Conservation (phyloP, 148 eudicot genomes). For the Polygonum maritimum region DNA sequence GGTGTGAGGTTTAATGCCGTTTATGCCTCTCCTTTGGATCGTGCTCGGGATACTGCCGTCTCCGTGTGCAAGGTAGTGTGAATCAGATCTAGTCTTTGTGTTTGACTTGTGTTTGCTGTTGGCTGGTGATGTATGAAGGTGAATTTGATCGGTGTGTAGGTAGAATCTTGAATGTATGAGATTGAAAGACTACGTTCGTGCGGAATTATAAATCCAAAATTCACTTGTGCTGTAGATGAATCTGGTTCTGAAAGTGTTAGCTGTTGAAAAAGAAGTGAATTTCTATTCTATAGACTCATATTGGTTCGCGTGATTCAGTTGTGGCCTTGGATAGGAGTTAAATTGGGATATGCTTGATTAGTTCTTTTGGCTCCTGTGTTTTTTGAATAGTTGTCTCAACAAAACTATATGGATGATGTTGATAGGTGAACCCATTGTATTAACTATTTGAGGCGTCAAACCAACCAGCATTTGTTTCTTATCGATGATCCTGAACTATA, state of each 20-base stretch:
- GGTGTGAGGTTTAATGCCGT: conserved; percentile 73
- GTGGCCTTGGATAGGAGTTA: not conserved
- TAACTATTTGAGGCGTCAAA: too few relatives aligned
- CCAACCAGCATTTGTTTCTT: too few relatives aligned
- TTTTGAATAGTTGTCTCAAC: too few relatives aligned
- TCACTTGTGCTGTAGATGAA: not conserved
- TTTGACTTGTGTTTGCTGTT: not conserved
- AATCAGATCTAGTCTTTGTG: too few relatives aligned
- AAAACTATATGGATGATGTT: too few relatives aligned
- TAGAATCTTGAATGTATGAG: not conserved
- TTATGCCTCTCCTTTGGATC: conserved; percentile 84
- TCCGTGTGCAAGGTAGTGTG: conserved; percentile 66
- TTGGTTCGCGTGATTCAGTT: not conserved
- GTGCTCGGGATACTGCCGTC: conserved; percentile 68
- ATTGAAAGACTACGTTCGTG: too few relatives aligned
- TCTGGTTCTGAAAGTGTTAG: too few relatives aligned
- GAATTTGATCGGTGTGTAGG: not conserved
- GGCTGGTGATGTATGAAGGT: not conserved
- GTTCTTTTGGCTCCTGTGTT: too few relatives aligned
- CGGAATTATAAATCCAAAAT: not conserved
- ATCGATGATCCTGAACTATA: too few relatives aligned
- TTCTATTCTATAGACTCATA: too few relatives aligned
- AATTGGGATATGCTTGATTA: too few relatives aligned
- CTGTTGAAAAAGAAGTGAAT: not conserved
- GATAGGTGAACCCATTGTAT: too few relatives aligned